Evolutionary conservation across 257 asterid genomes (phyloP), one percentile per base, ranked within the genome.

Genomic region (Hygrophila difformis): DNA sequence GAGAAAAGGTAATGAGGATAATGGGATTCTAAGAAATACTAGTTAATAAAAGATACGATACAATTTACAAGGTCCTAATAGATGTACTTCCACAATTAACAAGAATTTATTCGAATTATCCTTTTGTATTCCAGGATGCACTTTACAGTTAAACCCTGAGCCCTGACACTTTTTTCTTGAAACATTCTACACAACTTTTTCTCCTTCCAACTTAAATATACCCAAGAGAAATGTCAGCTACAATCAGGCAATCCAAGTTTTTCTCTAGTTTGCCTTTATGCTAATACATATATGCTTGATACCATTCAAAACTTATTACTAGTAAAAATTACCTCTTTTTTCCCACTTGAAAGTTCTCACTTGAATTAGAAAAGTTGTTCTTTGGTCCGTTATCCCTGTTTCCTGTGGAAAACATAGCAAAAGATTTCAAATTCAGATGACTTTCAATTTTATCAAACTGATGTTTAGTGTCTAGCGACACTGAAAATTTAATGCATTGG

Each of bases 281-380:
- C 19, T 21, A 26, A 23, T 44, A 59, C 23, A 44, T 49, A 33
- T 57, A 33, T 42, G 48, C 39, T 13, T 40, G 47, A 23, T 23
- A 35, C 39, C 41, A 44, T 39, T 7, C 47, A 34, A 44, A 20
- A 37, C 16, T 61, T 34, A n/a, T 44, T 36, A 67, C 41, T 6
- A 29, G 37, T 24, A 49, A 49, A 12, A 49, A 36, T 38, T 67
- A 87, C 96, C 94, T 79, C 71, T 61, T 80, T 61, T 69, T 55
- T 14, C 50, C 79, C 56, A 10, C 71, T 60, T 69, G 84, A 59
- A 42, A 53, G 55, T 59, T 59, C 44, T 63, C 70, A 21, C 56
- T 34, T 15, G 65, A 54, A 40, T 67, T 75, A 23, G 61, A 51
- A 18, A 24, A 22, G 54, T 51, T 35, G 50, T 67, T 70, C 65